phyloP scores from a whole-genome alignment of 768 basidiomycete genomes.

The Chalciporus chontae region DNA sequence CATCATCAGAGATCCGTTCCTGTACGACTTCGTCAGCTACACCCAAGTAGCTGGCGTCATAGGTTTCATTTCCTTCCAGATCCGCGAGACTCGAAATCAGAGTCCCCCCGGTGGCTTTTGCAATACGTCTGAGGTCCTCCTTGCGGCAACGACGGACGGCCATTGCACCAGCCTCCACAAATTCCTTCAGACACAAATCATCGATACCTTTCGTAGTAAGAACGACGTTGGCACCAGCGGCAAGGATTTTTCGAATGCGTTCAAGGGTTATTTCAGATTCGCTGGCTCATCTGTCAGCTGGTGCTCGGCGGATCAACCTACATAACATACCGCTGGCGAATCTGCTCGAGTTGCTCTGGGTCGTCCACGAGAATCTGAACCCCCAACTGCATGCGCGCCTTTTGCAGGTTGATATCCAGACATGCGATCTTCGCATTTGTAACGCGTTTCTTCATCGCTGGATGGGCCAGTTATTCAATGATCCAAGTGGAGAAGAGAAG shows the following conservation, averaged over 20 bases:
- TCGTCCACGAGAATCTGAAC: slow-evolving; percentile 97
- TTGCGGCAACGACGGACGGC: slow-evolving; percentile 97
- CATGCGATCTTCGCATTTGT: slow-evolving; percentile 95
- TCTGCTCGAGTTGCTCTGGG: slow-evolving; percentile 94
- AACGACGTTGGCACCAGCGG: slow-evolving; percentile 93
- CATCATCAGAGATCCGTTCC: slow-evolving; percentile 97
- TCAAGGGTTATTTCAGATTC: slow-evolving; percentile 96
- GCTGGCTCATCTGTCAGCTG: slow-evolving; percentile 40
- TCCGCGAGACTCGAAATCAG: slow-evolving; percentile 91
- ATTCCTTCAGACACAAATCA: slow-evolving; percentile 96
- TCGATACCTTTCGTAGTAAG: slow-evolving; percentile 99
- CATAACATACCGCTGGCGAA: slow-evolving; percentile 74
- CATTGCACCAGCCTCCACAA: slow-evolving; percentile 98
- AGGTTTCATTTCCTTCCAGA: slow-evolving; percentile 96
- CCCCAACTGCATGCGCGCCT: slow-evolving; percentile 95
- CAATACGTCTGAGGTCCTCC: slow-evolving; percentile 95
- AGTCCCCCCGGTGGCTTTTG: slow-evolving; percentile 94
- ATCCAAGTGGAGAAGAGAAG: background rate
- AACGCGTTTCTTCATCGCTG: slow-evolving; percentile 97
- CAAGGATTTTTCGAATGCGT: slow-evolving; percentile 92
- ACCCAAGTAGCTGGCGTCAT: slow-evolving; percentile 89
- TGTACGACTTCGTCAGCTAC: slow-evolving; percentile 94
- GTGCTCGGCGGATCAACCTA: background rate
- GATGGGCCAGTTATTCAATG: slow-evolving; percentile 1
- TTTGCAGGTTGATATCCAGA: slow-evolving; percentile 96